Evolutionary conservation across 345 rosid species (phyloP).

Genomic region (Hibiscus mutabilis): DNA sequence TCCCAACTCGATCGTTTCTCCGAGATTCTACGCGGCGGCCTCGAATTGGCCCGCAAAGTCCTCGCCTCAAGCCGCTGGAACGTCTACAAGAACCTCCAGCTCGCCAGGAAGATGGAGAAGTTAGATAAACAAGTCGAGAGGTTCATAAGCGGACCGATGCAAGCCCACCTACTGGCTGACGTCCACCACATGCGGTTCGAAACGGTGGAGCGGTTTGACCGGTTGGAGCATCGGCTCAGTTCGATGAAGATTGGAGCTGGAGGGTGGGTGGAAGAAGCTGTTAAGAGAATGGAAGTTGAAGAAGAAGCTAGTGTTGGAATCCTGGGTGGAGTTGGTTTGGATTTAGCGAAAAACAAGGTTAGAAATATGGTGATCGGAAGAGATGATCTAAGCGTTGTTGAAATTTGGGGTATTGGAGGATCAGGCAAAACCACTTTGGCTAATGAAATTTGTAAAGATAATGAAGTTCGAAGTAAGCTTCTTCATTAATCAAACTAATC

Average conservation of each 20-base stretch:
- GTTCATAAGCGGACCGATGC: conserved; percentile 36
- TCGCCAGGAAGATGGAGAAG: conserved; percentile 57
- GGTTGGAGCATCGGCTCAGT: conserved; percentile 45
- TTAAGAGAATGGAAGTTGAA: conserved; percentile 37
- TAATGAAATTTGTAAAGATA: conserved; percentile 52
- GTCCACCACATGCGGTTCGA: conserved; percentile 45
- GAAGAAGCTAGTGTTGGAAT: conserved; percentile 31
- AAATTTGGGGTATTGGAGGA: conserved; percentile 78
- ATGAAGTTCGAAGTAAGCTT: conserved; percentile 50
- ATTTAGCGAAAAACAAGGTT: conserved; percentile 62
- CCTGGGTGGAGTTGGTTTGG: conserved; percentile 29
- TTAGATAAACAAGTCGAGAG: conserved; percentile 39
- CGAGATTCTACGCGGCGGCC: conserved; percentile 32
- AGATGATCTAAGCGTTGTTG: conserved; percentile 34
- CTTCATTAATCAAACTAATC: neutral
- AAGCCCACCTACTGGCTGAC: conserved; percentile 53
- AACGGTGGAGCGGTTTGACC: conserved; percentile 42
- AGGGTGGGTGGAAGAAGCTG: conserved; percentile 53
- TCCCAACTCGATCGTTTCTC: conserved; percentile 47
- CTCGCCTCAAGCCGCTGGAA: conserved; percentile 52
- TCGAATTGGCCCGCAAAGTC: conserved; percentile 47
- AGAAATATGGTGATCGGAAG: conserved; percentile 57
- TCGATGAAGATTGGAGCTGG: conserved; percentile 60
- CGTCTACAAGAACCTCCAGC: conserved; percentile 38
- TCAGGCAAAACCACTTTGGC: conserved; percentile 90